A percentile compares a stretch with the other conserved stretches of the same genome.
These are phyloP conservation scores for Plenodomus tracheiphilus DNA, from an alignment of 2,329 filamentous ascomycete genomes.

Conservation along the genomic window DNA sequence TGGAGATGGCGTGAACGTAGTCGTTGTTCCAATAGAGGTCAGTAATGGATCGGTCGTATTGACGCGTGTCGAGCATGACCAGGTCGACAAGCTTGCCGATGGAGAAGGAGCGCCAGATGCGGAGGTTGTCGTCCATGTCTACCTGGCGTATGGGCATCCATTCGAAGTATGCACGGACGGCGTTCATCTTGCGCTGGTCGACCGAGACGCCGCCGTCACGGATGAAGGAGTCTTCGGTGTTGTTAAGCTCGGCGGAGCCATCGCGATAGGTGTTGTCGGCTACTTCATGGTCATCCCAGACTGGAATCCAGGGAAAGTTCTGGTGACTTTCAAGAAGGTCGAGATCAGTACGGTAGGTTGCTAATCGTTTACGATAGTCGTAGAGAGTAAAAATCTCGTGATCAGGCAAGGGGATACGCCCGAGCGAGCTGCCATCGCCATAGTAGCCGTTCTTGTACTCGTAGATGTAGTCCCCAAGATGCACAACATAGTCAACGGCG, in stretches of 20 bases:
- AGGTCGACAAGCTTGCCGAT: constrained; percentile 49
- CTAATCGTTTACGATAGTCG: constrained; percentile 50
- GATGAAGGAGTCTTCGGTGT: constrained; percentile 49
- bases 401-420: constrained; percentile 38
- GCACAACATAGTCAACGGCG: constrained; percentile 48
- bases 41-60: constrained; percentile 50
- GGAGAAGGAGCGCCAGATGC: constrained; percentile 49
- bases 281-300: constrained; percentile 52
- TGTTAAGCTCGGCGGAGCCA: constrained; percentile 46
- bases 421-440: constrained; percentile 39
- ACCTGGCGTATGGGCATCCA: constrained; percentile 52
- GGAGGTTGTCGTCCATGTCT: constrained; percentile 48
- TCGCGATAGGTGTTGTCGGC: constrained; percentile 49
- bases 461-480: constrained; percentile 51
- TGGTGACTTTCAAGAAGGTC: constrained; percentile 46
- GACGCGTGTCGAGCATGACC: constrained; percentile 49
- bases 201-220: constrained; percentile 45
- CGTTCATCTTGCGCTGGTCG: constrained; percentile 53
- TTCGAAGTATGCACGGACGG: constrained; percentile 50
- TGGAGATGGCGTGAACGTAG: constrained; percentile 64
- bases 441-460: constrained; percentile 46
- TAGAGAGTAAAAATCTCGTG: constrained; percentile 48
- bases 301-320: constrained; percentile 49
- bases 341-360: constrained; percentile 46
- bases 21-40: constrained; percentile 60